Evolutionary conservation across 495 filamentous ascomycete species (phyloP).

Genomic region (Trichocladium antarcticum): DNA sequence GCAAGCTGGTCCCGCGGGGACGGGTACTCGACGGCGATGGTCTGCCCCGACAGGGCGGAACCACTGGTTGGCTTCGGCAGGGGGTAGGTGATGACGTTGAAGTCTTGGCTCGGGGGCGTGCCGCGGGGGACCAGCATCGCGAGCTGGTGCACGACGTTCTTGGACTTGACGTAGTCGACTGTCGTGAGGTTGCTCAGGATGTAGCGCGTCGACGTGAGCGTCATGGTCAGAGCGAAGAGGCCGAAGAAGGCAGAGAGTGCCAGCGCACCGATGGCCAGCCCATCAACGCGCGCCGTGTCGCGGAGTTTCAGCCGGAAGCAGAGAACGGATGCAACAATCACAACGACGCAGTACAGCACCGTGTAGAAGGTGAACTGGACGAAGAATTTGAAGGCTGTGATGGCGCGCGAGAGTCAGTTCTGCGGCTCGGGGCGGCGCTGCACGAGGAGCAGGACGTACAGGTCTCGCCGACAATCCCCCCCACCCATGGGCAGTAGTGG

Average conservation of each 20-base stretch:
- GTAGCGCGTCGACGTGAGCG: slow-evolving; percentile 55
- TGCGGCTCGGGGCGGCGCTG: neutral
- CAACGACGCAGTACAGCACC: slow-evolving; percentile 51
- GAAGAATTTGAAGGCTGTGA: slow-evolving; percentile 70
- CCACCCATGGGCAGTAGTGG: slow-evolving; percentile 93
- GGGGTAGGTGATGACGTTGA: slow-evolving; percentile 33
- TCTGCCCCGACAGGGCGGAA: too few relatives aligned
- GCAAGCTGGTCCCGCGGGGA: slow-evolving; percentile 33
- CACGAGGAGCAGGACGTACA: slow-evolving; percentile 25
- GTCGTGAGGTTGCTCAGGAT: slow-evolving; percentile 64
- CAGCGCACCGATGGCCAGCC: slow-evolving; percentile 28
- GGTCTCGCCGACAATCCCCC: slow-evolving; percentile 74
- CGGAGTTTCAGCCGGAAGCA: slow-evolving; percentile 19
- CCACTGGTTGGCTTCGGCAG: slow-evolving; percentile 21
- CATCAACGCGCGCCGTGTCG: slow-evolving; percentile 23
- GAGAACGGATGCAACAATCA: slow-evolving; percentile 40
- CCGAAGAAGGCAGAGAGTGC: slow-evolving; percentile 53
- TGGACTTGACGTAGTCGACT: slow-evolving; percentile 60
- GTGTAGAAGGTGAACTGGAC: slow-evolving; percentile 71
- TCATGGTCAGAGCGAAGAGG: slow-evolving; percentile 66
- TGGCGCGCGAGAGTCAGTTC: slow-evolving; percentile 3
- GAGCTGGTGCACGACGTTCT: slow-evolving; percentile 54
- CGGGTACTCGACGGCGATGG: neutral
- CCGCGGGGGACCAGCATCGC: slow-evolving; percentile 58
- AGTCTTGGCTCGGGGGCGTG: slow-evolving; percentile 32